phyloP scores from a whole-genome alignment of 768 basidiomycete species.

The Panaeolus cyanescens region DNA sequence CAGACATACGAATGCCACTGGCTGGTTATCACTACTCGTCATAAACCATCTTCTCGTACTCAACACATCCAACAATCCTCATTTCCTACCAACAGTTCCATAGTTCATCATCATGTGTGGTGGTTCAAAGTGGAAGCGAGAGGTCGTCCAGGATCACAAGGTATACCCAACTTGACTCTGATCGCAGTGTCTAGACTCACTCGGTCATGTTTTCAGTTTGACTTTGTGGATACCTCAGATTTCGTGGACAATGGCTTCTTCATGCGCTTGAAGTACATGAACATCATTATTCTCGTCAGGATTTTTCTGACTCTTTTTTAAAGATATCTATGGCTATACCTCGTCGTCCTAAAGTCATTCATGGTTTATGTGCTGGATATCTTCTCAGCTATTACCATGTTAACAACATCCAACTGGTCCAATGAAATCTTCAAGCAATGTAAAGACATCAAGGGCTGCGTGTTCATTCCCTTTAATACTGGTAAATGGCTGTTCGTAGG shows the following conservation, averaged over 20 bases:
- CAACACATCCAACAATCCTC: conserved; percentile 23
- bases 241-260: conserved; percentile 86
- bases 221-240: conserved; percentile 93
- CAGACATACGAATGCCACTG: conserved; percentile 46
- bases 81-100: conserved; percentile 12
- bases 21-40: conserved; percentile 42
- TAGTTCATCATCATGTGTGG: conserved; percentile 49
- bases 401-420: conserved; percentile 87
- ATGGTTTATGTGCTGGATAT: conserved; percentile 97
- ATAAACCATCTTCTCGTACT: conserved; percentile 23
- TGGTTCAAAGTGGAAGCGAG: conserved; percentile 92
- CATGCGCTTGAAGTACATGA: conserved; percentile 81
- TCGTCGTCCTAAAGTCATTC: conserved; percentile 93
- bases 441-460: conserved; percentile 61
- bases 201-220: conserved; percentile 63
- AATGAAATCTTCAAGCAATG: conserved; percentile 89
- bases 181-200: conserved; percentile 21
- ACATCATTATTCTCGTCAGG: neutral
- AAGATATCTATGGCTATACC: conserved; percentile 92
- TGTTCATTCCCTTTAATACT: conserved; percentile 83
- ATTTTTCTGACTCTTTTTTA: conserved; percentile 2
- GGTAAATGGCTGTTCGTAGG: conserved; percentile 98
- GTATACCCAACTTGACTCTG: conserved; percentile 40
- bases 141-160: conserved; percentile 97
- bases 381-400: conserved; percentile 96